phyloP scores from a whole-genome alignment of 352 stramenopile genomes.

The Phytophthora rubi region DNA sequence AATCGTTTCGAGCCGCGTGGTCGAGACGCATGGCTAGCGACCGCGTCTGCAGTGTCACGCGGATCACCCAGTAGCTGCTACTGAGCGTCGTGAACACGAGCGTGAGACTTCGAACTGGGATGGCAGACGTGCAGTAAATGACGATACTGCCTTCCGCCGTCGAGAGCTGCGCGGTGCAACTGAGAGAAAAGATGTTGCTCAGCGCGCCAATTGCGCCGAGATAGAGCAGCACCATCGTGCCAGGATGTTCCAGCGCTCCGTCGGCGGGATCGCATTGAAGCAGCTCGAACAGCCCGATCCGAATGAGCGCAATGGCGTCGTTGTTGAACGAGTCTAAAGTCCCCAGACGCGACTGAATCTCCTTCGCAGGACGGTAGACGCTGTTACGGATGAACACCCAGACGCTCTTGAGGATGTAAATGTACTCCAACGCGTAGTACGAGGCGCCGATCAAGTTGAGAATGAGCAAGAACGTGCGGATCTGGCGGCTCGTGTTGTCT shows the following conservation, averaged over 20 bases:
- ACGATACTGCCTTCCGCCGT: constrained; percentile 38
- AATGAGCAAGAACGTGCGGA: constrained; percentile 43
- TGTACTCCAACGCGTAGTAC: constrained; percentile 45
- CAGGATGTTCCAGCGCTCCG: constrained; percentile 41
- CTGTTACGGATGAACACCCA: constrained; percentile 36
- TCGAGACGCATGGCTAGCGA: constrained; percentile 35
- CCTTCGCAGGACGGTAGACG: constrained; percentile 21
- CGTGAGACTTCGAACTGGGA: constrained; percentile 38
- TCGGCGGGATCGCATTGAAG: constrained; percentile 34
- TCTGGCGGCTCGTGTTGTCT: constrained; percentile 50
- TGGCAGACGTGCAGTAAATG: constrained; percentile 42
- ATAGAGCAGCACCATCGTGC: constrained; percentile 46
- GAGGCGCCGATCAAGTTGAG: constrained; percentile 44
- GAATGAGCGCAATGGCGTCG: background rate
- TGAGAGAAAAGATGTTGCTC: constrained; percentile 54
- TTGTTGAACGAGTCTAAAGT: constrained; percentile 17
- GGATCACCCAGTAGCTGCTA: constrained; percentile 49
- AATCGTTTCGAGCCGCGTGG: constrained; percentile 28
- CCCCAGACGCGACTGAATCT: constrained; percentile 3
- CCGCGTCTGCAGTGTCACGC: constrained; percentile 42
- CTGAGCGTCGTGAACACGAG: constrained; percentile 46
- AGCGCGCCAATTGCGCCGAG: constrained; percentile 44
- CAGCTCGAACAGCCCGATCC: constrained; percentile 23
- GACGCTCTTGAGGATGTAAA: constrained; percentile 35
- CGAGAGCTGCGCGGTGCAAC: constrained; percentile 38